Evolutionary conservation across 805 yeast genomes (phyloP).

Genomic region (Yamadazyma sp.): DNA sequence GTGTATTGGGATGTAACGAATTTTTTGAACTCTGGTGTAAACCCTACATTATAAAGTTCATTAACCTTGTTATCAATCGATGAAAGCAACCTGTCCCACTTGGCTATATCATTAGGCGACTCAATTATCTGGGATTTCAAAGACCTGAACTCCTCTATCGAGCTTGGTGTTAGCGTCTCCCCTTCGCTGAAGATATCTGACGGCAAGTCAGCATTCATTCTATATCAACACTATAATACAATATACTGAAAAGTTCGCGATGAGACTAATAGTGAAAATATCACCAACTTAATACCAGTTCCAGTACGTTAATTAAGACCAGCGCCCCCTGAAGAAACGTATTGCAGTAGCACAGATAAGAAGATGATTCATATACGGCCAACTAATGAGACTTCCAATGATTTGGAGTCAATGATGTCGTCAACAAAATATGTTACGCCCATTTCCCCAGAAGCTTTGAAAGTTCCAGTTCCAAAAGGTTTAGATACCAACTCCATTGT

Average conservation of each 20-base stretch:
- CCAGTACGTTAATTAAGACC: no score
- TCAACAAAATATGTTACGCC: slow-evolving; percentile 5
- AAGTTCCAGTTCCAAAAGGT: slow-evolving; percentile 16
- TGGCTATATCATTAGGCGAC: slow-evolving; percentile 28
- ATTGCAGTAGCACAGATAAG: no score
- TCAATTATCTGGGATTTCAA: slow-evolving; percentile 8
- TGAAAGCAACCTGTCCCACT: slow-evolving; percentile 40
- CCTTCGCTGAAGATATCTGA: slow-evolving; percentile 8
- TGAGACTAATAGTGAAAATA: no score
- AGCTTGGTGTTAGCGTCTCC: slow-evolving; percentile 1
- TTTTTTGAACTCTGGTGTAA: slow-evolving; percentile 18
- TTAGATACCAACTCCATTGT: slow-evolving; percentile 16
- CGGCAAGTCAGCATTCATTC: slow-evolving; percentile 4
- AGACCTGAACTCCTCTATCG: slow-evolving; percentile 10
- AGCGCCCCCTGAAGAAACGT: no score
- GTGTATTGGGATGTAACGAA: slow-evolving; percentile 16
- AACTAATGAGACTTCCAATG: slow-evolving; percentile 3
- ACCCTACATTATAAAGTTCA: slow-evolving; percentile 11
- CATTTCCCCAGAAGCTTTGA: slow-evolving; percentile 6
- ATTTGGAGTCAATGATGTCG: not conserved
- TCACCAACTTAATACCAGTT: no score
- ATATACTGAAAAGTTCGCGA: no score
- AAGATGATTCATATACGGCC: not conserved
- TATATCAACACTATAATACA: no score
- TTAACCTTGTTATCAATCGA: slow-evolving; percentile 21